Evolutionary conservation across 73 alveolate species (phyloP).

Genomic region (Paramecium biaurelia): DNA sequence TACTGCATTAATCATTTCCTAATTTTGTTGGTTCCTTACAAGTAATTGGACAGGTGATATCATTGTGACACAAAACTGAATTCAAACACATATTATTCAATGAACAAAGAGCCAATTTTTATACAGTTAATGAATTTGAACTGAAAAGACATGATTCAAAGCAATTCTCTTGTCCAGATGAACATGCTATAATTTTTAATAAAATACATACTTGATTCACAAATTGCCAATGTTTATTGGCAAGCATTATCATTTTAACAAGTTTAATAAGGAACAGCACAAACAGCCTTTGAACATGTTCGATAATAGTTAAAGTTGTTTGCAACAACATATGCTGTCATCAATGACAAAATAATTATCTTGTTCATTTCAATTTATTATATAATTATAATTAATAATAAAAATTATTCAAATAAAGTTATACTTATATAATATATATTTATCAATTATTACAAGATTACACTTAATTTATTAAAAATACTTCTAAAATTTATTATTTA

Average conservation of each 20-base stretch:
- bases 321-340: constrained; percentile 16
- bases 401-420: not conserved
- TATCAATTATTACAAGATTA: not conserved
- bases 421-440: not conserved
- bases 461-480: not conserved
- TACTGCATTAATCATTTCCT: not conserved
- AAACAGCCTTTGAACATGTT: not conserved
- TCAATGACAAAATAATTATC: not conserved
- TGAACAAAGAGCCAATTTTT: not conserved
- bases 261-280: not conserved
- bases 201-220: not conserved
- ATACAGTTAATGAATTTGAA: not conserved
- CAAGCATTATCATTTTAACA: not conserved
- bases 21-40: not conserved
- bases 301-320: not conserved
- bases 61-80: not conserved
- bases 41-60: not conserved
- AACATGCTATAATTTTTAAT: not conserved
- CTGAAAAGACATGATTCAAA: not conserved
- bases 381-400: not conserved
- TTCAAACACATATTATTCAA: not conserved
- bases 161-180: not conserved
- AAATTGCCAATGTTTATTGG: not conserved
- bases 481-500: not conserved
- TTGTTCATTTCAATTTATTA: not conserved